Evolutionary conservation across 345 rosid genomes (phyloP).

Genomic region (Populus deltoides): DNA sequence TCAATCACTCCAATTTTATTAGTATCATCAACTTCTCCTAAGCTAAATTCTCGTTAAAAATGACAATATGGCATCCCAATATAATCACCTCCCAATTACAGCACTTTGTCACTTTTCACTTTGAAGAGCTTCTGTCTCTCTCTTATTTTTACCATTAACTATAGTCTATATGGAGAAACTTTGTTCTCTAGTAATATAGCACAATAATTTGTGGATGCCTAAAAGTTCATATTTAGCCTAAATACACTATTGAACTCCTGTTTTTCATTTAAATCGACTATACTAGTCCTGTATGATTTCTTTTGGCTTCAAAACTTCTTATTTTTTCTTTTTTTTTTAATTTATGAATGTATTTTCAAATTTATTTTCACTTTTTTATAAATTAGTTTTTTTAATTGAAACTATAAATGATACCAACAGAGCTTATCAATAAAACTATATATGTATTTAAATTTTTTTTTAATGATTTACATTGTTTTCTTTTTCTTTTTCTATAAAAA

Average conservation of each 20-base stretch:
- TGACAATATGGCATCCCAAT: not conserved
- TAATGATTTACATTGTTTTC: no score
- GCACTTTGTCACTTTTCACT: constrained; percentile 1
- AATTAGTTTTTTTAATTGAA: no score
- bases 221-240: not conserved
- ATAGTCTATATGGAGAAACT: not conserved
- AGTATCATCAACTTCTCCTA: not conserved
- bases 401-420: no score
- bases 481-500: no score
- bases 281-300: not conserved
- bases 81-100: constrained; percentile 22
- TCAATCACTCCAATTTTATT: not conserved
- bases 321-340: no score
- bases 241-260: not conserved
- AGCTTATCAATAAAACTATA: no score
- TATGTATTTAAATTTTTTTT: no score
- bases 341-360: no score
- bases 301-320: not conserved
- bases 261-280: not conserved
- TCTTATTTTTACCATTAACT: not conserved
- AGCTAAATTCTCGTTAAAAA: constrained; percentile 14
- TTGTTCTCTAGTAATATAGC: not conserved
- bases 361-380: no score
- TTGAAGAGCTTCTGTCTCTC: constrained; percentile 7
- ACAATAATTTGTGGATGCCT: not conserved